Percentiles rank a stretch among this genome's conserved stretches.
Evolutionary conservation across 768 basidiomycete species (phyloP).

Genomic region (Imleria badia): DNA sequence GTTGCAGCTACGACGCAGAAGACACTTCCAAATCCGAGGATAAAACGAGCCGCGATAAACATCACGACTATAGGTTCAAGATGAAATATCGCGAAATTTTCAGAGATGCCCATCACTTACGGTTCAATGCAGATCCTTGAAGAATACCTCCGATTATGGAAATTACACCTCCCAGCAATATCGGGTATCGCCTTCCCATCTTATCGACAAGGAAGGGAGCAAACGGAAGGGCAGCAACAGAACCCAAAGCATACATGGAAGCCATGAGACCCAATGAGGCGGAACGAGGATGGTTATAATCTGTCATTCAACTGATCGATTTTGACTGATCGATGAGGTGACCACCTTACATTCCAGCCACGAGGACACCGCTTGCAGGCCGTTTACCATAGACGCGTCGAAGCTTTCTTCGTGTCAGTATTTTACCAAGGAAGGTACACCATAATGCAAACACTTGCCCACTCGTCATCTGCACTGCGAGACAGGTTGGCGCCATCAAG

Average conservation of each 20-base stretch:
- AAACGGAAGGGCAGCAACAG: slow-evolving; percentile 51
- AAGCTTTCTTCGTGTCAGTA: slow-evolving; percentile 8
- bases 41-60: slow-evolving; percentile 17
- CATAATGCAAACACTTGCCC: slow-evolving; percentile 3
- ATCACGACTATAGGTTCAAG: slow-evolving; percentile 5
- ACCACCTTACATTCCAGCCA: slow-evolving; percentile 50
- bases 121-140: slow-evolving; percentile 14
- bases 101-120: background rate
- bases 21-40: slow-evolving; percentile 11
- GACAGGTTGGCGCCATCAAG: slow-evolving; percentile 45
- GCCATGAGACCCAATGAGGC: slow-evolving; percentile 13
- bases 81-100: background rate
- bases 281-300: background rate
- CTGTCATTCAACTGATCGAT: background rate
- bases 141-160: slow-evolving; percentile 13
- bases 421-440: background rate
- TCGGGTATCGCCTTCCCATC: slow-evolving; percentile 14
- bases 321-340: background rate
- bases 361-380: slow-evolving; percentile 56
- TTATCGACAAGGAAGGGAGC: slow-evolving; percentile 10
- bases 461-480: slow-evolving; percentile 14
- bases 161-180: slow-evolving; percentile 12
- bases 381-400: slow-evolving; percentile 60
- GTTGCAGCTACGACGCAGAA: slow-evolving; percentile 18
- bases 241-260: slow-evolving; percentile 61